phyloP scores from a whole-genome alignment of 495 filamentous ascomycete species.

The Annulohypoxylon nitens region DNA sequence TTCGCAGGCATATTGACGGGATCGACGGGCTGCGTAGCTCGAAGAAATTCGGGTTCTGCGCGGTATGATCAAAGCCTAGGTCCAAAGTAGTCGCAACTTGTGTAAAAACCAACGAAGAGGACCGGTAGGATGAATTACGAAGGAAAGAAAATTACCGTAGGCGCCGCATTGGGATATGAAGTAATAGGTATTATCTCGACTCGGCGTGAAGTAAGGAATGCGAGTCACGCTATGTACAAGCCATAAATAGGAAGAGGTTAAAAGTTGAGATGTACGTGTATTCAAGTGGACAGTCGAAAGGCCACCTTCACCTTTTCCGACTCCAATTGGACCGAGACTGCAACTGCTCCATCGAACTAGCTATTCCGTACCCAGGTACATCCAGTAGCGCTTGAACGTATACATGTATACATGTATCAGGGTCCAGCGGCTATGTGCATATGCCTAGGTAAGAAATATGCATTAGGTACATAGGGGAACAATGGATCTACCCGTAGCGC shows the following conservation, averaged over 20 bases:
- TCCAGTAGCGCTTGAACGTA: neutral
- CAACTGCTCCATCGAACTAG: neutral
- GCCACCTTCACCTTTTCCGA: conserved; percentile 51
- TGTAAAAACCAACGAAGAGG: conserved; percentile 27
- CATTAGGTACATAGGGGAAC: too few relatives aligned
- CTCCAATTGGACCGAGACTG: conserved; percentile 35
- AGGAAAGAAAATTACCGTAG: conserved; percentile 40
- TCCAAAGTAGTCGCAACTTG: neutral
- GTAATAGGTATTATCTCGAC: conserved; percentile 2
- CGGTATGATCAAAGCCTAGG: conserved; percentile 14
- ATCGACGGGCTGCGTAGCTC: conserved; percentile 37
- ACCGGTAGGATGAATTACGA: conserved; percentile 25
- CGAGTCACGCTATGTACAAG: conserved; percentile 17
- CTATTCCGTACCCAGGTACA: neutral
- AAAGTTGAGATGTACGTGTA: conserved; percentile 30
- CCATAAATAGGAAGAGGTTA: conserved; percentile 20
- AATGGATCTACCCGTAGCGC: neutral
- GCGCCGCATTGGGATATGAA: conserved; percentile 43
- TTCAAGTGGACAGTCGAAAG: conserved; percentile 38
- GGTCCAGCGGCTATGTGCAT: neutral
- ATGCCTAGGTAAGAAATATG: neutral
- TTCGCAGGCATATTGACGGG: conserved; percentile 71
- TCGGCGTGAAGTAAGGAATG: conserved; percentile 33
- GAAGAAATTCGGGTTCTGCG: conserved; percentile 32
- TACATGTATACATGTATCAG: neutral